Evolutionary conservation across 306 rosid genomes (phyloP).

Genomic region (Sicyos baderoa): DNA sequence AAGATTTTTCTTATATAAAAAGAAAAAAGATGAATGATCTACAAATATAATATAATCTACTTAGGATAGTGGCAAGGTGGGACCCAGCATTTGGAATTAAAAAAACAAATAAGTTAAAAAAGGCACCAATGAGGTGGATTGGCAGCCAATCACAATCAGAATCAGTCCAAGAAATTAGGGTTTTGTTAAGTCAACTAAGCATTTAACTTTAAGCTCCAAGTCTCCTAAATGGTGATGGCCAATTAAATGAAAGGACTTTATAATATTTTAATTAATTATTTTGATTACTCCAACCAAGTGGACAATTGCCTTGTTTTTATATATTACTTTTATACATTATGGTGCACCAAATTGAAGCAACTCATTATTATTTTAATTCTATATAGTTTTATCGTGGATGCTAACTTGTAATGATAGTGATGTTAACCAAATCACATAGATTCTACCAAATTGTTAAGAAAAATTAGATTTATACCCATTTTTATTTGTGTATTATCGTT

Average conservation of each 20-base stretch:
- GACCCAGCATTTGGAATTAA: not conserved
- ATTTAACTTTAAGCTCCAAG: not conserved
- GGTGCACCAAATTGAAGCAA: not conserved
- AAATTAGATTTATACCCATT: not conserved
- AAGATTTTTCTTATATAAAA: not conserved
- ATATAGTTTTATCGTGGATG: not conserved
- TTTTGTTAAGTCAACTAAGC: conserved; percentile 9
- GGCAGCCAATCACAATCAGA: not conserved
- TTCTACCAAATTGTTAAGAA: not conserved
- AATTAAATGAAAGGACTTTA: not conserved
- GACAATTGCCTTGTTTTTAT: not conserved
- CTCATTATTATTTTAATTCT: not conserved
- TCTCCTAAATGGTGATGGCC: not conserved
- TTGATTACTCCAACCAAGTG: no score
- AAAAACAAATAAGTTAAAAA: not conserved
- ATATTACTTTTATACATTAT: not conserved
- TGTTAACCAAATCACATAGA: not conserved
- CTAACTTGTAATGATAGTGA: not conserved
- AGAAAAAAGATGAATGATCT: not conserved
- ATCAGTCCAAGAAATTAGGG: conserved; percentile 16
- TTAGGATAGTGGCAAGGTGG: not conserved
- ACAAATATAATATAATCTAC: not conserved
- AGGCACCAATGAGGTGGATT: not conserved
- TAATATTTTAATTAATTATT: not conserved
- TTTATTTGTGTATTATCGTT: no score